phyloP scores from a whole-genome alignment of 2,329 filamentous ascomycete genomes.

The Colletotrichum karsti region DNA sequence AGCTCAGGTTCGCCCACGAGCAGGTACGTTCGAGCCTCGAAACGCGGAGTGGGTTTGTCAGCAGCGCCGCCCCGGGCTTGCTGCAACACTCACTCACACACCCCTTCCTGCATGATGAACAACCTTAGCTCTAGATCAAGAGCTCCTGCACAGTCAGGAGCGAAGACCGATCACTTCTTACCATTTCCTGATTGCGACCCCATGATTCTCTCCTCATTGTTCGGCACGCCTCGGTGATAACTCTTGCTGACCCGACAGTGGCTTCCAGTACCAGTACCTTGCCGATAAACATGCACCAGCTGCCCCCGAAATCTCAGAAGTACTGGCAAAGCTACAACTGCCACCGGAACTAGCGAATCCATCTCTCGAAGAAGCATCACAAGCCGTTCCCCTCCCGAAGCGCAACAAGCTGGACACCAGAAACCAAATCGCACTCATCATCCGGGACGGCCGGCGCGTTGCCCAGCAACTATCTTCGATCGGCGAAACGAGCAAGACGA shows the following conservation, averaged over 20 bases:
- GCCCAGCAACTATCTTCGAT: constrained; percentile 61
- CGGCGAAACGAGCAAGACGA: constrained; percentile 60
- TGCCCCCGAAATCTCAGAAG: constrained; percentile 72
- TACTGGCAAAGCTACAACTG: constrained; percentile 72
- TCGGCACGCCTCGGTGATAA: not conserved
- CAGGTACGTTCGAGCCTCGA: constrained; percentile 58
- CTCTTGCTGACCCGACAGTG: constrained; percentile 30
- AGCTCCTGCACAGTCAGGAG: constrained; percentile 62
- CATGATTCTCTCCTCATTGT: constrained; percentile 23
- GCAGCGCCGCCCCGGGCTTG: constrained; percentile 1
- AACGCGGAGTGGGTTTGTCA: constrained; percentile 27
- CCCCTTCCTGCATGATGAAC: constrained; percentile 48
- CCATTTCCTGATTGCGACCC: constrained; percentile 48
- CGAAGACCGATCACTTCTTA: constrained; percentile 67
- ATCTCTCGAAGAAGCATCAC: constrained; percentile 55
- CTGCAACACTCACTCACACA: constrained; percentile 15
- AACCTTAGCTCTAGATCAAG: constrained; percentile 86
- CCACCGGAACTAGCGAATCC: constrained; percentile 60
- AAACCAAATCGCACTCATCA: constrained; percentile 69
- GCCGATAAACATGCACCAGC: constrained; percentile 75
- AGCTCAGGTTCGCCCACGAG: constrained; percentile 72
- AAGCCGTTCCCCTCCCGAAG: constrained; percentile 62
- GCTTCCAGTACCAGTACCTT: constrained; percentile 67
- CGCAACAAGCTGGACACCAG: constrained; percentile 55
- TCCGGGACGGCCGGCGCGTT: constrained; percentile 70